Evolutionary conservation across 2,329 filamentous ascomycete species (phyloP).

Genomic region (Pseudogymnoascus sp.): DNA sequence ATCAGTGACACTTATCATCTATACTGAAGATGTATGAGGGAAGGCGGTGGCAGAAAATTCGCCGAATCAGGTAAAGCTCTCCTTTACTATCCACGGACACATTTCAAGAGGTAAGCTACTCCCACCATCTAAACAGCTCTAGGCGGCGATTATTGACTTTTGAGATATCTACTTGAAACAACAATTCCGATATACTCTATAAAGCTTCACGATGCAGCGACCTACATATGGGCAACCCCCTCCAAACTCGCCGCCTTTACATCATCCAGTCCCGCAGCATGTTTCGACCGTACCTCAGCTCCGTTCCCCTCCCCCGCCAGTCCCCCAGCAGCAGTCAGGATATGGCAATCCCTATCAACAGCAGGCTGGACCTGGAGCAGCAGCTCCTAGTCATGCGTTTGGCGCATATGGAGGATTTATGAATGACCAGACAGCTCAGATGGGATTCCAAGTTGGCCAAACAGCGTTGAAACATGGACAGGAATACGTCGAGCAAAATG

Average conservation of each 20-base stretch:
- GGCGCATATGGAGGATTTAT: slow-evolving; percentile 87
- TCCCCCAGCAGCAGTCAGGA: slow-evolving; percentile 58
- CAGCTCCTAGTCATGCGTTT: slow-evolving; percentile 43
- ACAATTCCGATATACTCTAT: neutral
- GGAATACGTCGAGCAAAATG: slow-evolving; percentile 93
- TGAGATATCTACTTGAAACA: neutral
- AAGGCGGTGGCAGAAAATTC: slow-evolving; percentile 10
- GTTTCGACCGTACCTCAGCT: slow-evolving; percentile 97
- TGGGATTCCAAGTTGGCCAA: slow-evolving; percentile 91
- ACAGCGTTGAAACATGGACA: slow-evolving; percentile 86
- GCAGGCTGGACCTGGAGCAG: slow-evolving; percentile 39
- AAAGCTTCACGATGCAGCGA: slow-evolving; percentile 64
- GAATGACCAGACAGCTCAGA: slow-evolving; percentile 88
- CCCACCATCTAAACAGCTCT: neutral
- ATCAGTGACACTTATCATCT: slow-evolving; percentile 11
- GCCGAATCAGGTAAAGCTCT: slow-evolving; percentile 2
- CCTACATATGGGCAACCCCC: slow-evolving; percentile 66
- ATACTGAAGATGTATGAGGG: neutral
- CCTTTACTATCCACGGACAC: slow-evolving; percentile 11
- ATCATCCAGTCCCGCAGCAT: slow-evolving; percentile 96
- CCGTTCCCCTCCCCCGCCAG: slow-evolving; percentile 80
- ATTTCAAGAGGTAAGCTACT: slow-evolving; percentile 9
- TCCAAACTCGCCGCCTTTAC: slow-evolving; percentile 79
- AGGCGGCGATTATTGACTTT: neutral
- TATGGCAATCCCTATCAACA: slow-evolving; percentile 72